These are phyloP conservation scores for Calonectria pseudoturangicola DNA, from an alignment of 2,329 filamentous ascomycete genomes.

Conservation along the genomic window DNA sequence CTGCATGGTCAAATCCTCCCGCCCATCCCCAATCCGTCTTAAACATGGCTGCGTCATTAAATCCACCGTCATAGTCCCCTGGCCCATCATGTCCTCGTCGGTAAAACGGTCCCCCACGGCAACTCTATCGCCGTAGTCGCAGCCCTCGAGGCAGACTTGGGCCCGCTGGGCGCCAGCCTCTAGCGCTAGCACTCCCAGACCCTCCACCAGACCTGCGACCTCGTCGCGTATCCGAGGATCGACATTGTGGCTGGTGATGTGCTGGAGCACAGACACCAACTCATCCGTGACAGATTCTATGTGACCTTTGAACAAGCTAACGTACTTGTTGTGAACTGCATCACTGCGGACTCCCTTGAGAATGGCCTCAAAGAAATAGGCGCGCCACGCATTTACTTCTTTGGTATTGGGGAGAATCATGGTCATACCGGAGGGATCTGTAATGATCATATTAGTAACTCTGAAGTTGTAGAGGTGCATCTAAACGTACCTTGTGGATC, in stretches of 20 bases:
- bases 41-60: constrained; percentile 44
- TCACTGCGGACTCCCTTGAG: constrained; percentile 21
- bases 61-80: constrained; percentile 27
- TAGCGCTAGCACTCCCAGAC: constrained; percentile 38
- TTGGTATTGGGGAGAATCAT: constrained; percentile 37
- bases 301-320: constrained; percentile 32
- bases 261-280: constrained; percentile 24
- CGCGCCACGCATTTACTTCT: constrained; percentile 37
- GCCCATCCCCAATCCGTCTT: constrained; percentile 41
- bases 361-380: constrained; percentile 33
- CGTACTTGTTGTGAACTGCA: constrained; percentile 16
- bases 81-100: constrained; percentile 31
- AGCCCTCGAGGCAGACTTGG: constrained; percentile 40
- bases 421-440: background rate
- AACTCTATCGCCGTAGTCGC: constrained; percentile 32
- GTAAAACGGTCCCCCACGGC: constrained; percentile 32
- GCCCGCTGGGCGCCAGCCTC: constrained; percentile 43
- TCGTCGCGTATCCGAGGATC: constrained; percentile 26
- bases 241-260: background rate
- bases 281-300: constrained; percentile 28
- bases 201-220: constrained; percentile 34
- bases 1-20: constrained; percentile 36
- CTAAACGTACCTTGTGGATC: constrained; percentile 26
- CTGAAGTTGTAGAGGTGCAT: background rate
- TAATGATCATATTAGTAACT: background rate